phyloP scores from a whole-genome alignment of 1,139 yeast genomes.

The Diutina catenulata region DNA sequence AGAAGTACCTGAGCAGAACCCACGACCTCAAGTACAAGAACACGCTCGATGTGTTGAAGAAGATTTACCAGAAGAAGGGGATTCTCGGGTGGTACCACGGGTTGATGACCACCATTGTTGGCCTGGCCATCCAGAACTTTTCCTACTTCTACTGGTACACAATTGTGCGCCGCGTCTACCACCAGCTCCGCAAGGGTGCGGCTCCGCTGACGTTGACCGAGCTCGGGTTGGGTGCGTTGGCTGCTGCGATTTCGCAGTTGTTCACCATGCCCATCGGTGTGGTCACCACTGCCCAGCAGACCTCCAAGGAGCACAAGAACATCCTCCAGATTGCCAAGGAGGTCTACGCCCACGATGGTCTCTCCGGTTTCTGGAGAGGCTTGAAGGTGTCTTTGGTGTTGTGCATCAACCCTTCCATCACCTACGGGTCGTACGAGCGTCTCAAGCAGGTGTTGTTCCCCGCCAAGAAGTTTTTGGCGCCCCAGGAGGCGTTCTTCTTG shows the following conservation, averaged over 20 bases:
- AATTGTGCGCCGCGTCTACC: slow-evolving; percentile 50
- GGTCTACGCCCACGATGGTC: slow-evolving; percentile 55
- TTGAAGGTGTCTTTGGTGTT: slow-evolving; percentile 70
- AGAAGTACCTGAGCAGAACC: slow-evolving; percentile 9
- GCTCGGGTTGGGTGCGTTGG: slow-evolving; percentile 67
- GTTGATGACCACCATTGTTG: slow-evolving; percentile 53
- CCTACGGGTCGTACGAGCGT: slow-evolving; percentile 75
- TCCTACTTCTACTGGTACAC: slow-evolving; percentile 86
- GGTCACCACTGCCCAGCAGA: slow-evolving; percentile 77
- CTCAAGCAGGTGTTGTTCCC: slow-evolving; percentile 45
- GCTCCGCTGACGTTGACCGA: slow-evolving; percentile 54
- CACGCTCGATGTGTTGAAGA: slow-evolving; percentile 49
- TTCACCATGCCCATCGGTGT: slow-evolving; percentile 79
- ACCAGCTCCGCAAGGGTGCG: slow-evolving; percentile 26
- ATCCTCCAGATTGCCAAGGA: slow-evolving; percentile 40
- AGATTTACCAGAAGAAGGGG: slow-evolving; percentile 51
- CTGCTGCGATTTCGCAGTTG: slow-evolving; percentile 76
- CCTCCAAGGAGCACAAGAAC: slow-evolving; percentile 32
- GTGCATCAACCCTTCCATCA: slow-evolving; percentile 77
- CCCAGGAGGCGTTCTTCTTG: slow-evolving; percentile 57
- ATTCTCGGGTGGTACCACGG: slow-evolving; percentile 70
- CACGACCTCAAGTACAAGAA: slow-evolving; percentile 38
- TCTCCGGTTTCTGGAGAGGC: slow-evolving; percentile 75
- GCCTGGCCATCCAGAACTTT: slow-evolving; percentile 71
- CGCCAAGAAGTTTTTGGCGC: slow-evolving; percentile 36